These are phyloP conservation scores for Malassezia japonica DNA, from an alignment of 1,284 basidiomycete genomes.

Conservation along the genomic window DNA sequence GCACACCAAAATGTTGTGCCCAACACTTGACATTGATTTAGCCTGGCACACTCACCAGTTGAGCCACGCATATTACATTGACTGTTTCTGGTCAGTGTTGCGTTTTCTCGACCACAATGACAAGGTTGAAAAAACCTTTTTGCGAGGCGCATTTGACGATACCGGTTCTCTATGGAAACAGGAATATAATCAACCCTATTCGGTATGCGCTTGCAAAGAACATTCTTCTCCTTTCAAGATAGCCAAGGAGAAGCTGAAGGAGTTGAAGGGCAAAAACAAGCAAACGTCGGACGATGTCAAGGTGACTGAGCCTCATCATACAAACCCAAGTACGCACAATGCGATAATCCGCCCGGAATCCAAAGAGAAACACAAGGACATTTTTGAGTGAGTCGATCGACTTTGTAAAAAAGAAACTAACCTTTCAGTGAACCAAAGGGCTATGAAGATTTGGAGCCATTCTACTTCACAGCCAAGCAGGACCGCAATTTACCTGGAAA, in stretches of 20 bases:
- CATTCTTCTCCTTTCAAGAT: neutral
- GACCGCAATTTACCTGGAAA: neutral
- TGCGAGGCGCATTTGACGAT: neutral
- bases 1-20: conserved; percentile 18
- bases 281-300: no score
- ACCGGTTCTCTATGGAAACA: neutral
- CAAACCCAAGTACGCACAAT: neutral
- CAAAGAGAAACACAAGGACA: neutral
- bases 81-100: neutral
- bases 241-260: neutral
- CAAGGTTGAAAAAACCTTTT: neutral
- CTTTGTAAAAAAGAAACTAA: neutral
- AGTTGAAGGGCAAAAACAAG: neutral
- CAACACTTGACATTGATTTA: conserved; percentile 37
- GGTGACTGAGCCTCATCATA: no score
- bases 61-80: conserved; percentile 11
- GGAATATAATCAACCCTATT: neutral
- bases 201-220: neutral
- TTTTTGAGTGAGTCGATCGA: neutral
- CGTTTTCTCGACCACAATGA: neutral
- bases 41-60: conserved; percentile 37
- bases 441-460: neutral
- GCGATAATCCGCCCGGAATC: neutral
- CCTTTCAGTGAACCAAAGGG: neutral
- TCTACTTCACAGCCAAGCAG: neutral